Percentiles rank a stretch among this genome's conserved stretches.
Evolutionary conservation across 495 filamentous ascomycete genomes (phyloP).

Genomic region (Xylaria intraflava): DNA sequence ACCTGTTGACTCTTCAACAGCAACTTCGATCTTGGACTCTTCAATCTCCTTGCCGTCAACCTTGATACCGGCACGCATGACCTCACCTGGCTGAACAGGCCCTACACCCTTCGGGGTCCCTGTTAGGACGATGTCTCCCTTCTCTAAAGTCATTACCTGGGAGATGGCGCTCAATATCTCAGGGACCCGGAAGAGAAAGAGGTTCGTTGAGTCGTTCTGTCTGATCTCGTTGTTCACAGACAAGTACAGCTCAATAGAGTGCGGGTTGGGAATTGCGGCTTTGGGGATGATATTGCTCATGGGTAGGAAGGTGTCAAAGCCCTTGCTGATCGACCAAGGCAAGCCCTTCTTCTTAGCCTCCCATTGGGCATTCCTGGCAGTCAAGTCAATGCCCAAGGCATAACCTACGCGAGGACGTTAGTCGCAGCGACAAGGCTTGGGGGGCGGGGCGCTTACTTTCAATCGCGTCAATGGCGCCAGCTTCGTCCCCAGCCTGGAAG

Average conservation of each 20-base stretch:
- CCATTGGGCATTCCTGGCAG: conserved; percentile 85
- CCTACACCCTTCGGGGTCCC: conserved; percentile 97
- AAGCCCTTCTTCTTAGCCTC: conserved; percentile 94
- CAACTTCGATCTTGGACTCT: conserved; percentile 79
- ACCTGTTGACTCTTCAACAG: conserved; percentile 59
- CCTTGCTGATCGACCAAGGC: conserved; percentile 94
- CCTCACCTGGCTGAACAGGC: conserved; percentile 74
- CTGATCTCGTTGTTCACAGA: conserved; percentile 65
- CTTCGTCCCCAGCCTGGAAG: conserved; percentile 57
- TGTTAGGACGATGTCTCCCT: conserved; percentile 87
- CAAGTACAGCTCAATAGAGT: conserved; percentile 77
- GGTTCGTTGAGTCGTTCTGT: conserved; percentile 76
- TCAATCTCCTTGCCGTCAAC: conserved; percentile 78
- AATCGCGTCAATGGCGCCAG: conserved; percentile 55
- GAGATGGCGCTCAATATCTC: conserved; percentile 81
- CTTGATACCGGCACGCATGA: conserved; percentile 78
- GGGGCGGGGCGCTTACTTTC: conserved; percentile 37
- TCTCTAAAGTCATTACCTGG: conserved; percentile 85
- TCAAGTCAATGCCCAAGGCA: conserved; percentile 86
- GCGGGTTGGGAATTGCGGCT: conserved; percentile 73
- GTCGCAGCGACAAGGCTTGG: neutral
- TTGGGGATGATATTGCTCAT: conserved; percentile 73
- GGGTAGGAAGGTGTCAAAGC: conserved; percentile 94
- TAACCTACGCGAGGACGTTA: conserved; percentile 50
- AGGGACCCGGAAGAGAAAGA: conserved; percentile 94